A percentile compares a stretch with the other conserved stretches of the same genome.
These are phyloP conservation scores for Rubia peregrina DNA, from an alignment of 305 asterid species.

Conservation along the genomic window DNA sequence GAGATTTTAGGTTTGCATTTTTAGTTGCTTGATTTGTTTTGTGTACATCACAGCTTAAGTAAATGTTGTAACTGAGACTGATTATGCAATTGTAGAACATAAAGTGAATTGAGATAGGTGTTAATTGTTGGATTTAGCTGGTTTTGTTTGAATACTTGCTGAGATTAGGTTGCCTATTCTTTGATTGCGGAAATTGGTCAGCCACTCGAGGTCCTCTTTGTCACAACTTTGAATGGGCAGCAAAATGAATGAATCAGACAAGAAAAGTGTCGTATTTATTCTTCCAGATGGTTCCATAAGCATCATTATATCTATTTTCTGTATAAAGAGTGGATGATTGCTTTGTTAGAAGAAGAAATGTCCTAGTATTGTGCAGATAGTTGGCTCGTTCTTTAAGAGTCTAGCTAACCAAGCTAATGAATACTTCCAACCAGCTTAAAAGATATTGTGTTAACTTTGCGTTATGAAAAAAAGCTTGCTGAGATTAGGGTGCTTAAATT, in stretches of 20 bases:
- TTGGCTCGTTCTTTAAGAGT: background rate
- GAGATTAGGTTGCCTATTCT: conserved; percentile 23
- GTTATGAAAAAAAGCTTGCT: background rate
- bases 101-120: too few species aligned
- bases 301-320: conserved; percentile 7
- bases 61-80: too few species aligned
- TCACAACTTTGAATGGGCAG: conserved; percentile 66
- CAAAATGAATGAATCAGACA: background rate
- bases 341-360: background rate
- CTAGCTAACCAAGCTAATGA: conserved; percentile 8
- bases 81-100: too few species aligned
- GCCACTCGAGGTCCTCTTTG: conserved; percentile 73
- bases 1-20: too few species aligned
- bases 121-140: too few species aligned
- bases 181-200: conserved; percentile 87
- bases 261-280: background rate
- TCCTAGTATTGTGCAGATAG: conserved; percentile 13
- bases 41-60: too few species aligned
- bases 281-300: background rate
- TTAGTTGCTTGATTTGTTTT: too few species aligned
- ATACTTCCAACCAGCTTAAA: conserved; percentile 8
- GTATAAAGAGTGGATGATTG: conserved; percentile 7
- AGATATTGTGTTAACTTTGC: conserved; percentile 7
- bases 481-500: too few species aligned
- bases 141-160: too few species aligned